These are phyloP conservation scores for Mallotus repandus DNA, from an alignment of 441 rosid species.

Conservation along the genomic window DNA sequence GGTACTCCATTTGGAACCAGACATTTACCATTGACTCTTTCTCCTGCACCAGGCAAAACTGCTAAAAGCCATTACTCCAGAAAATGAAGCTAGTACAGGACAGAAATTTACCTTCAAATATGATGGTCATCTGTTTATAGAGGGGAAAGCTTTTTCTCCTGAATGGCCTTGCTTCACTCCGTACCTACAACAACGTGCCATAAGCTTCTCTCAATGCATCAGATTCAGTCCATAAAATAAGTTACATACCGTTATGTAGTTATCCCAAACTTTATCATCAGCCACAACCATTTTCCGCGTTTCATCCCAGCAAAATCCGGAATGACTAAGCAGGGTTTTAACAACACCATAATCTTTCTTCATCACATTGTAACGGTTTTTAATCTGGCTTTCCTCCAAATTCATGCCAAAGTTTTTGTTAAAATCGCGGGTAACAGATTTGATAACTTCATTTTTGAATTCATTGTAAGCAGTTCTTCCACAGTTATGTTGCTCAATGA, in stretches of 20 bases:
- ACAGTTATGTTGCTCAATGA: constrained; percentile 33
- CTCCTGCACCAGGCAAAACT: constrained; percentile 26
- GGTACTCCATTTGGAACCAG: constrained; percentile 20
- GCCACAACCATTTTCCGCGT: constrained; percentile 40
- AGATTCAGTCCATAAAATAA: neutral
- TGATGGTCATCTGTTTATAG: constrained; percentile 34
- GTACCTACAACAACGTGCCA: constrained; percentile 18
- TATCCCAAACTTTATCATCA: constrained; percentile 42
- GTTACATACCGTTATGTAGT: constrained; percentile 31
- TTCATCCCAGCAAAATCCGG: constrained; percentile 40
- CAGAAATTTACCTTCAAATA: constrained; percentile 35
- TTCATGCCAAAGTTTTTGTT: constrained; percentile 34
- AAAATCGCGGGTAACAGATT: constrained; percentile 32
- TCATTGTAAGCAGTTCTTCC: constrained; percentile 43
- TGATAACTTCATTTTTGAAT: constrained; percentile 34
- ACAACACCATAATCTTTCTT: constrained; percentile 43
- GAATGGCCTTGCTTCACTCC: constrained; percentile 42
- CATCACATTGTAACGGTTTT: constrained; percentile 46
- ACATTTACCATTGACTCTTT: constrained; percentile 26
- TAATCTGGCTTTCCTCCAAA: constrained; percentile 40
- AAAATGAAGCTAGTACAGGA: neutral
- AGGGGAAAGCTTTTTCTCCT: constrained; percentile 39
- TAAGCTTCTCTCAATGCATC: constrained; percentile 5
- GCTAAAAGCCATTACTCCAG: neutral
- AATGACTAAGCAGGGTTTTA: constrained; percentile 31